Base-by-base conservation (phyloP, 2,329 filamentous ascomycete genomes). In the Epichloe uncinata region DNA sequence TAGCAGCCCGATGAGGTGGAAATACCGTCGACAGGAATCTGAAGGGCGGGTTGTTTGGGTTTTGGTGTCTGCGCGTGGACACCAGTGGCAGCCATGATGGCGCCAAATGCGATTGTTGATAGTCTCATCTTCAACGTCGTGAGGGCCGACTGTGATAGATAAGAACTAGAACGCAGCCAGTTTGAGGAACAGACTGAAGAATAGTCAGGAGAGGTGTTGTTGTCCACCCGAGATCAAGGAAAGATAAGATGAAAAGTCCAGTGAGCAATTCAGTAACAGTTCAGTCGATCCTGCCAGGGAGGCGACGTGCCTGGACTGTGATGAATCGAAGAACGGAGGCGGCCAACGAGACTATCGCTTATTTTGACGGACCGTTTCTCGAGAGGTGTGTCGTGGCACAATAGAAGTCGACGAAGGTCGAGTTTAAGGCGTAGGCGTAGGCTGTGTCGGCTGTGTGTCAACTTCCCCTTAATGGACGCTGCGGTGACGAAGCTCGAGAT, bases 1-100 rank as follows among this genome's bases (percentile, higher is more conserved):
- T 65, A 81, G 60, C 77, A 81, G 16, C 77, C 77, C 20, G 77
- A 73, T 1, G 71, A 68, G 2, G 68, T 72, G 42, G 64, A 56
- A 8, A 64, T 58, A n/a, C 65, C 63, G 5, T 62, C 54, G 4
- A 60, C 55, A 0, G 75, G 71, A 1, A 57, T 47, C n/a, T 57
- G 48, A 0, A 66, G 61, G 7, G 74, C 66, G 35, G 56, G 56
- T 55, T 77, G 66, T 1, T 45, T 38, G 20, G 51, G 48, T 6
- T 45, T 38, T 20, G 51, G 47, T 7, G 34, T 45, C 13, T 49
- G 50, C 42, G 58, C 58, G 18, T 56, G 37, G 16, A 60, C 51
- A 18, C 60, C 54, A n/a, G 58, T 54, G 35, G 58, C 57, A 36
- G 57, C 65, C 60, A 61, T 48, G 30, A 66, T 37, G 56, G 61